Base-by-base conservation (phyloP, 1,284 basidiomycete species). In the Hemileia vastatrix region DNA sequence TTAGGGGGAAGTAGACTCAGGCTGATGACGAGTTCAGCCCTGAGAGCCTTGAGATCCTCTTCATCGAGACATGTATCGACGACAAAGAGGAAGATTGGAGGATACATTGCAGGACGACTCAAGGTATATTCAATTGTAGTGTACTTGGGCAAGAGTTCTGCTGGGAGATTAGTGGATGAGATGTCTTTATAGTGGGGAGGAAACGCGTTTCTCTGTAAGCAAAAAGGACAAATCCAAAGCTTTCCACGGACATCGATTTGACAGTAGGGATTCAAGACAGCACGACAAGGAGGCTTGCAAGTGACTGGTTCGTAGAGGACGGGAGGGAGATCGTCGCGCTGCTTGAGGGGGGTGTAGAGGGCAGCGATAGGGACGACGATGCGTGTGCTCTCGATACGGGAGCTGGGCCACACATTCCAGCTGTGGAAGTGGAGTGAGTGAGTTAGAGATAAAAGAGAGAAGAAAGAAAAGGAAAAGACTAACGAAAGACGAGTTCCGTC, bases 141-240 rank as follows among this genome's bases (percentile, higher is more conserved):
- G 82, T 97, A 97, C 79, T 96, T 95, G 73, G 94, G 93, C 49
- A 96, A 78, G 27, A 98, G 83, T 78, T 98, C 94, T 19, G 92
- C 88, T 50, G 94, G 94, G 23, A 97, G 83, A 77, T 97, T 97
- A 67, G 90, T 94, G 79, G 88, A 90, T 65, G 91, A 92, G 70
- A 98, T 95, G 77, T 98, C 94, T 79, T 96, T 95, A 83, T 98
- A 98, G 78, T 98, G 94, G 0, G 92, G 90, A 6, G 94, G 94
- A 80, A 98, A 97, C 1, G 93, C 86, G 77, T 97, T 98, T 66
- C 94, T 86, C 58, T 90, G 87, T 63, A 97, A 81, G 79, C 94
- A 98, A 81, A 98, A 98, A 2, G 94, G 94, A 76, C 94, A 98
- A 72, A 98, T 97, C 94, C 94, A 98, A 62, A 98, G 84, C 79